Evolutionary conservation across 2,329 filamentous ascomycete species (phyloP), one percentile per base, ranked within the genome.

Genomic region (Pyrenophora teres): DNA sequence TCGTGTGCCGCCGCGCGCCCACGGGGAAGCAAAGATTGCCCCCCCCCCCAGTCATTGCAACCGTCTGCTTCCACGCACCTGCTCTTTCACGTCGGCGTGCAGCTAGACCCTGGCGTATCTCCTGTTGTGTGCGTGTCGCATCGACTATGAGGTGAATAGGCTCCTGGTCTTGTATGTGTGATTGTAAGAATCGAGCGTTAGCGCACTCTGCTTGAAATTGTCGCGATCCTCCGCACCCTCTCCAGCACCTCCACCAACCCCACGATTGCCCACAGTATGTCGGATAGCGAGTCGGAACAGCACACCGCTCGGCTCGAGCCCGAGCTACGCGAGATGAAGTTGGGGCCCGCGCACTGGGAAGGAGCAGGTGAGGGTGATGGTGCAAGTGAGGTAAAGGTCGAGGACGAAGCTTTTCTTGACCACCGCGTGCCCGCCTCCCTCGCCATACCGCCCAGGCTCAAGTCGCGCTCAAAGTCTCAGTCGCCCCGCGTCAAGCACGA

Each of bases 311-410:
- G 62, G 39, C 66, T 79, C 35, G 76, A 76, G 64, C 74, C 75
- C 16, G 75, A 77, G 63, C 69, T 79, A 50, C 72, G 72, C 56
- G 72, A 75, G 42, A 77, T 79, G 75, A 74, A 75, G 62, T 60
- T 80, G 56, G 75, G 75, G 70, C 73, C 74, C 61, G 57, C 59
- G 16, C 46, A 57, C 50, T 52, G 44, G 13, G 50, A 39, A 40
- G 50, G 33, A 37, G 52, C 49, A 45, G 57, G 57, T 42, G 59
- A 60, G 47, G 56, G 58, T 50, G 59, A 60, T 33, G 54, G 54
- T 47, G 33, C 37, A 19, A 50, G 45, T 8, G 60, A 54, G 46
- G 67, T 70, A 54, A 71, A 71, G 56, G 60, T 63, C 16, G 69
- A 71, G 46, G 60, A 60, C 39, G 47, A 27, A 42, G 52, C 47